phyloP scores from a whole-genome alignment of 257 asterid species.

The Anisodus acutangulus region DNA sequence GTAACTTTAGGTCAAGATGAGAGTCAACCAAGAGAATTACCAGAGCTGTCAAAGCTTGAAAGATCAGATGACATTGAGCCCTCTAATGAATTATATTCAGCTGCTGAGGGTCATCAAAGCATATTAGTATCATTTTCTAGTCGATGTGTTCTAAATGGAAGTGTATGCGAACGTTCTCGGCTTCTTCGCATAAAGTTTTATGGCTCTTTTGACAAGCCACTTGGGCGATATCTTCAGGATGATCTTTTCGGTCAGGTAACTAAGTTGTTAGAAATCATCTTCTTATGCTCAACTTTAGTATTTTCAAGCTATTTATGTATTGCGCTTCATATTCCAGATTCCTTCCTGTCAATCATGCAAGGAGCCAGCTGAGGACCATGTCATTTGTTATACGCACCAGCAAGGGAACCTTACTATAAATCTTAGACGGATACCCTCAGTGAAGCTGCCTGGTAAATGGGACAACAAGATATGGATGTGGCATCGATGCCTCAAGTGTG shows the following conservation, averaged over 20 bases:
- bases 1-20: slow-evolving; percentile 40
- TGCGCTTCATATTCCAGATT: slow-evolving; percentile 52
- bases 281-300: slow-evolving; percentile 31
- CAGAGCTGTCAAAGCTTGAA: slow-evolving; percentile 44
- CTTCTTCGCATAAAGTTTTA: slow-evolving; percentile 81
- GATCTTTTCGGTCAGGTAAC: slow-evolving; percentile 86
- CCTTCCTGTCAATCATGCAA: slow-evolving; percentile 76
- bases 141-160: slow-evolving; percentile 65
- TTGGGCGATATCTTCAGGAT: slow-evolving; percentile 84
- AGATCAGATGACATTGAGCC: slow-evolving; percentile 48
- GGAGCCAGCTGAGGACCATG: slow-evolving; percentile 87
- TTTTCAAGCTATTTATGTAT: slow-evolving; percentile 18
- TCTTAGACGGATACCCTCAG: slow-evolving; percentile 56
- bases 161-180: slow-evolving; percentile 84
- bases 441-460: slow-evolving; percentile 75
- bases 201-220: slow-evolving; percentile 89
- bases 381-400: slow-evolving; percentile 81
- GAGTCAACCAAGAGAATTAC: slow-evolving; percentile 48
- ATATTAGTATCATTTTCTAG: slow-evolving; percentile 91
- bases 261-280: slow-evolving; percentile 49
- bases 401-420: slow-evolving; percentile 86
- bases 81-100: slow-evolving; percentile 52
- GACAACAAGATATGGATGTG: slow-evolving; percentile 99
- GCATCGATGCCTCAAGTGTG: slow-evolving; percentile 93
- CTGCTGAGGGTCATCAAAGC: slow-evolving; percentile 66